phyloP scores from a whole-genome alignment of 306 rosid species.

The Mimosa bimucronata region DNA sequence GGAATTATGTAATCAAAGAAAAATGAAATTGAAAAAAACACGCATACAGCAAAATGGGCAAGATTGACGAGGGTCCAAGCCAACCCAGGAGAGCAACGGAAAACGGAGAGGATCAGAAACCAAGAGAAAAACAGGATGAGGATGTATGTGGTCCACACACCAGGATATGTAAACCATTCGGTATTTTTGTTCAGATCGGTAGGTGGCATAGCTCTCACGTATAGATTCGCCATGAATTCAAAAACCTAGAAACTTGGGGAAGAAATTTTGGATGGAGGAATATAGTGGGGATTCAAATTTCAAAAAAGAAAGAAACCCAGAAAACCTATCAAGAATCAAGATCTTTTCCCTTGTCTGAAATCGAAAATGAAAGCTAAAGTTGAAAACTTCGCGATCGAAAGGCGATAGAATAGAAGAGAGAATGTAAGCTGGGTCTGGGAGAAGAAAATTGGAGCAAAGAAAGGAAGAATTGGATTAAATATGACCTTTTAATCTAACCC shows the following conservation, averaged over 20 bases:
- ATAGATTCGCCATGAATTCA: conserved; percentile 77
- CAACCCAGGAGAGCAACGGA: conserved; percentile 92
- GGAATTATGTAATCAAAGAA: background rate
- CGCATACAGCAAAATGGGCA: conserved; percentile 71
- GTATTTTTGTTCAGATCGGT: conserved; percentile 98
- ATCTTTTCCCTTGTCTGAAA: background rate
- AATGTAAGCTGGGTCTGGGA: no score
- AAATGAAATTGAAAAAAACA: background rate
- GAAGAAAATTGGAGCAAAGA: no score
- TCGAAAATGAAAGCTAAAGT: background rate
- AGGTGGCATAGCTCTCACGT: conserved; percentile 87
- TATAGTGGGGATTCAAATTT: background rate
- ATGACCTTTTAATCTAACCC: no score
- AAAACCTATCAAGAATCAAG: background rate
- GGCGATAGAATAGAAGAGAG: background rate
- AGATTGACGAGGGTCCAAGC: conserved; percentile 98
- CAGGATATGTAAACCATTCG: conserved; percentile 99
- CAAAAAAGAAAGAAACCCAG: background rate
- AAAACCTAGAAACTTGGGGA: background rate
- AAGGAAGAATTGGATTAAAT: no score
- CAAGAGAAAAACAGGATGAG: conserved; percentile 90
- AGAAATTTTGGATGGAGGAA: background rate
- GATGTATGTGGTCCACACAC: conserved; percentile 97
- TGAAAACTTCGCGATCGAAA: no score
- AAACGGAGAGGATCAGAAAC: conserved; percentile 85